These are phyloP conservation scores for Fusarium protoensiforme DNA, from an alignment of 2,329 filamentous ascomycete species.

Conservation along the genomic window DNA sequence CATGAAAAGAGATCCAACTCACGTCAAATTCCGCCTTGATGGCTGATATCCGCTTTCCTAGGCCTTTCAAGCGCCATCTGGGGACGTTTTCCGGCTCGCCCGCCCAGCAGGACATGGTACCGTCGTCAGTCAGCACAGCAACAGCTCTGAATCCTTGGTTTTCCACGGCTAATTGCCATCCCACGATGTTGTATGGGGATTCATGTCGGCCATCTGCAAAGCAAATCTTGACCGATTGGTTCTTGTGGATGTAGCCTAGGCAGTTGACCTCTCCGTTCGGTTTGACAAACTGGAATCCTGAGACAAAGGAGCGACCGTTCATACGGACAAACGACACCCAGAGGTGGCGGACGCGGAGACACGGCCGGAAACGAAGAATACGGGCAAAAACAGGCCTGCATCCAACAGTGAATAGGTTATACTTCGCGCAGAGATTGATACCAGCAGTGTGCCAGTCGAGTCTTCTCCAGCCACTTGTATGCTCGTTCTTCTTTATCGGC, in stretches of 20 bases:
- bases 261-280: not conserved
- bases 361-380: not conserved
- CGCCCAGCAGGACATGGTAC: slow-evolving; percentile 4
- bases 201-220: not conserved
- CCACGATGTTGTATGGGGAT: slow-evolving; percentile 3
- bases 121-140: not conserved
- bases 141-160: slow-evolving; percentile 6
- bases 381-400: not conserved
- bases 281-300: slow-evolving; percentile 5
- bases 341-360: not conserved
- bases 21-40: slow-evolving; percentile 21
- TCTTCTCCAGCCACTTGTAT: not conserved
- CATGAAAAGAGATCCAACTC: not conserved
- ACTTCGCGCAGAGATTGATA: not conserved
- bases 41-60: not conserved
- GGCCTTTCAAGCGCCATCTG: not conserved
- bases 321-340: slow-evolving; percentile 15
- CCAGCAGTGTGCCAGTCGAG: not conserved
- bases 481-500: not conserved
- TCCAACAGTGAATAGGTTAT: not conserved
- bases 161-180: slow-evolving; percentile 15
- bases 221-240: not conserved
- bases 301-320: not conserved
- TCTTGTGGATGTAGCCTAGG: slow-evolving; percentile 21
- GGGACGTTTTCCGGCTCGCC: slow-evolving; percentile 3